Evolutionary conservation across 1,139 yeast genomes (phyloP), one percentile per base, ranked within the genome.

Genomic region (Eremothecium cymbalariae): DNA sequence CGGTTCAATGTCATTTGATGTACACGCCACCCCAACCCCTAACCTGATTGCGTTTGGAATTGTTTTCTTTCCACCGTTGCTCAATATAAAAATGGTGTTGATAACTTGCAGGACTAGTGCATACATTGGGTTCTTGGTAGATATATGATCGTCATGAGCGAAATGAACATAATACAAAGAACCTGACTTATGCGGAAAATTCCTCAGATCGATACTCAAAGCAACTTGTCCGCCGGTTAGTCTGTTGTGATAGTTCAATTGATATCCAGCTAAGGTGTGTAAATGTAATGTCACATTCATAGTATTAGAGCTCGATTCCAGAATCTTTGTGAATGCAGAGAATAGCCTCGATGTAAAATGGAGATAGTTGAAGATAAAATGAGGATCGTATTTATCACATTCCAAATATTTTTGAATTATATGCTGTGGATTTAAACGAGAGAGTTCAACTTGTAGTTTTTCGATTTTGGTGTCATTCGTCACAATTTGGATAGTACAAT

Each of bases 291-390:
- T 41, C 8, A 51, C 46, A 24, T 39, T 39, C 8, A 48, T 48
- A 13, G 37, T 36, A 25, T 36, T 34, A 12, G 36, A 20, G 8
- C 34, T 36, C 19, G 43, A 43, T n/a, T 37, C 35, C 3, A 47
- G 30, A 13, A 55, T 49, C 12, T 38, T 32, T 24, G 45, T 43
- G 5, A 55, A 32, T 3, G 53, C 46, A 2, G 46, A 39, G 38
- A 57, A 57, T 8, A 57, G 39, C 1, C 55, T 46, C 4, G 59
- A 53, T 2, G 62, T 56, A 33, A 56, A 56, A 28, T 55, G 60
- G 27, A 55, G 37, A 34, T 56, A 56, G 36, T 54, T 51, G 46
- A 57, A 57, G 11, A 55, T 50, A 31, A 53, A 51, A 37, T 53
- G 55, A 32, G 55, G 57, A 38, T 52, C 55, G 40, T 50, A 39